Percentiles rank a stretch among this genome's conserved stretches.
phyloP scores from a whole-genome alignment of 2,329 filamentous ascomycete species.

The Curvularia spicifera region DNA sequence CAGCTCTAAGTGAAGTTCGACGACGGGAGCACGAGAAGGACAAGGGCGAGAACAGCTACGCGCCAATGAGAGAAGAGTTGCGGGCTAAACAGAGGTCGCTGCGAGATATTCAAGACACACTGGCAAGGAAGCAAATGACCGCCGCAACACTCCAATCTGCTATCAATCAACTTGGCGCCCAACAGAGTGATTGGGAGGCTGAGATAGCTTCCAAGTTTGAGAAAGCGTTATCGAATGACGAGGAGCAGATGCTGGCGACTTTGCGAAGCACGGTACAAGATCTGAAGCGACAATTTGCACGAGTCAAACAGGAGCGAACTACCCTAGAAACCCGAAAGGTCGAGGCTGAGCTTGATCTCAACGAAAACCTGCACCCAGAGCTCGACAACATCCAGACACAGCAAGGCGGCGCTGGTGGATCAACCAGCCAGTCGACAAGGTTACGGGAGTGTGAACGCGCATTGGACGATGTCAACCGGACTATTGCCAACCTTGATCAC shows the following conservation, averaged over 20 bases:
- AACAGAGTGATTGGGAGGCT: constrained; percentile 75
- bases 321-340: constrained; percentile 82
- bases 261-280: constrained; percentile 73
- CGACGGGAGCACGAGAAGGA: constrained; percentile 80
- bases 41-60: constrained; percentile 81
- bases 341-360: constrained; percentile 82
- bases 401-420: constrained; percentile 59
- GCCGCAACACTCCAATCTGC: constrained; percentile 72
- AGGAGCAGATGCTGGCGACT: constrained; percentile 79
- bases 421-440: constrained; percentile 60
- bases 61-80: constrained; percentile 78
- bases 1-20: constrained; percentile 80
- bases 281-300: constrained; percentile 77
- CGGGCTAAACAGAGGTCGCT: constrained; percentile 76
- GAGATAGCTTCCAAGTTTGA: constrained; percentile 90
- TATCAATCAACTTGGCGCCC: constrained; percentile 67
- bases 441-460: constrained; percentile 82
- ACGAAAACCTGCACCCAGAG: constrained; percentile 85
- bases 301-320: constrained; percentile 73
- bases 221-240: constrained; percentile 81
- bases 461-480: constrained; percentile 76
- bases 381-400: constrained; percentile 74
- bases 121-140: constrained; percentile 72
- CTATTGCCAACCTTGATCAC: constrained; percentile 68
- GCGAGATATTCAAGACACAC: constrained; percentile 72